Evolutionary conservation across 2,329 filamentous ascomycete genomes (phyloP), one percentile per base, ranked within the genome.

Genomic region (Blumeria hordei): DNA sequence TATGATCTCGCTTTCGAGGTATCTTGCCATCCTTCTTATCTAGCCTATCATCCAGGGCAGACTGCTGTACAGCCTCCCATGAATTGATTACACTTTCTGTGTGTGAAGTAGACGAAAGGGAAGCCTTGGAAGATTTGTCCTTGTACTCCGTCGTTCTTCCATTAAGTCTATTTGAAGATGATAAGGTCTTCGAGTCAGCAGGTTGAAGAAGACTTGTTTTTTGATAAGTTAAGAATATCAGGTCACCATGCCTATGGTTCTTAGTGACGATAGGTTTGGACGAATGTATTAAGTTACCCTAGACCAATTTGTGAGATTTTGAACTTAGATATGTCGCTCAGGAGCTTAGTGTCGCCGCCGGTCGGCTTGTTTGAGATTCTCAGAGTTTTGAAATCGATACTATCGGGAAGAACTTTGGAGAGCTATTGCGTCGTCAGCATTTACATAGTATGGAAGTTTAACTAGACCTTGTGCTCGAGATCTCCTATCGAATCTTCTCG

Each of bases 21-120:
- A 95, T 94, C 71, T 94, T 98, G 60, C 92, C 92, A 72, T 92
- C 83, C 60, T 81, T 76, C 69, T 79, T 86, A 68, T 98, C 92
- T 64, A 98, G 71, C 55, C 76, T 73, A 65, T 98, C 82, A 65
- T 98, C 93, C 9, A 98, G 74, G 1, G 81, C 73, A 2, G 88
- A 93, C 69, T 98, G 92, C 64, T 80, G 80, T 14, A 96, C 83
- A 8, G 83, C 78, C 64, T 98, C 92, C 92, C 92, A 96, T 0
- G 88, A 86, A 60, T 92, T 94, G 68, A 83, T 86, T 63, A 88
- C 82, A 54, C 78, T 72, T 54, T 78, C 69, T 11, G 71, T 71
- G 5, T 77, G 73, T 1, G 75, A 75, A 4, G 71, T 72, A 45
- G 76, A 69, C 54, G 72, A 71, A 11, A 71, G 71, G 52, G 80